Base-by-base conservation (phyloP, 2,329 filamentous ascomycete genomes). In the Penicillium sp. region DNA sequence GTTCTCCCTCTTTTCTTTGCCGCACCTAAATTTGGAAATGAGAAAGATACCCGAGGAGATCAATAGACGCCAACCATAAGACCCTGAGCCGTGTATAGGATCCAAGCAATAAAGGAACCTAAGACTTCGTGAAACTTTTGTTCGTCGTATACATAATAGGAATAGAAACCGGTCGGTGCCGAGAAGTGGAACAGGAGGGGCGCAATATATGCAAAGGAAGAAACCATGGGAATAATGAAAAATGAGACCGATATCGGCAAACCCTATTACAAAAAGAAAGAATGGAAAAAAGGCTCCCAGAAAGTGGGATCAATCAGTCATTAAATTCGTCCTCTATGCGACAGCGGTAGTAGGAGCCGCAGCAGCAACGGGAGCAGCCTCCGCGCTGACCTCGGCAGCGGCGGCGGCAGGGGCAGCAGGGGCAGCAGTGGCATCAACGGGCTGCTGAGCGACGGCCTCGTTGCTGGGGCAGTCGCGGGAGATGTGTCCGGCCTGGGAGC, bases 401-500 rank as follows among this genome's bases (percentile, higher is more conserved):
- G 58, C 52, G 50, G 60, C 54, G 48, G 60, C 55, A 46, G 59
- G 49, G 39, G 61, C 46, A 34, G 53, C 45, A 41, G 68, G 65
- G 39, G 73, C 69, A 49, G 67, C 64, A 48, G 67, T 59, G 31
- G 55, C 40, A 19, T 70, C n/a, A n/a, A n/a, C n/a, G n/a, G n/a
- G n/a, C n/a, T n/a, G n/a, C n/a, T n/a, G n/a, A n/a, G n/a, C n/a
- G n/a, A n/a, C n/a, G n/a, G n/a, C 67, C 51, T 69, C 66, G 60
- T 81, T 85, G 83, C 81, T 89, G 72, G 89, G 86, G 77, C 93
- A 96, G 63, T 97, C 91, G 56, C 91, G 86, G 52, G 88, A 95
- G 72, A 97, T 97, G 74, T 97, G 91, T 46, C 93, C 93, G 51
- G 89, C 83, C 76, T 96, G 87, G 59, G 91, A 88, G 69, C 93